A percentile compares a stretch with the other conserved stretches of the same genome.
Evolutionary conservation across 148 eudicot genomes (phyloP).

Genomic region (Cornus controversa): DNA sequence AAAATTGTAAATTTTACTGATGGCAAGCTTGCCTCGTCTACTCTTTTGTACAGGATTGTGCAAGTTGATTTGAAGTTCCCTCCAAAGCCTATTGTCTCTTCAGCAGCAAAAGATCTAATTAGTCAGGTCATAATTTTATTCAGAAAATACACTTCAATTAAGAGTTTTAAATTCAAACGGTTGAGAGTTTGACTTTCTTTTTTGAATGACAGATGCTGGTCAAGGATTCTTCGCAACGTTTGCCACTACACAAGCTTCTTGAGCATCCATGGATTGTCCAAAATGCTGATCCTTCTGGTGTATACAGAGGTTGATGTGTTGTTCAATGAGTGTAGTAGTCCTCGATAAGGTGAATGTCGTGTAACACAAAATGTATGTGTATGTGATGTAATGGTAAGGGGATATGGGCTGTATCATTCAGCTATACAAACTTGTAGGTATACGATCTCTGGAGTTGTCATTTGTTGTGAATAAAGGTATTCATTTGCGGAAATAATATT

Average conservation of each 20-base stretch:
- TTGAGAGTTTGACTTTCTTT: conserved; percentile 3
- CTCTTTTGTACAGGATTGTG: conserved; percentile 53
- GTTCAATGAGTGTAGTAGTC: not conserved
- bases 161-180: not conserved
- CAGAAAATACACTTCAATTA: not conserved
- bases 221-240: conserved; percentile 72
- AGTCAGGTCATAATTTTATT: conserved; percentile 37
- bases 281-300: conserved; percentile 87
- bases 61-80: conserved; percentile 86
- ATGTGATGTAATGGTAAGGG: too few species aligned
- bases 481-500: too few species aligned
- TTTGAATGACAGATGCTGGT: conserved; percentile 77
- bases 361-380: too few species aligned
- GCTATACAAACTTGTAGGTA: too few species aligned
- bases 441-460: too few species aligned
- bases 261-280: conserved; percentile 97
- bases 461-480: too few species aligned
- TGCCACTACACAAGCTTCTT: conserved; percentile 84
- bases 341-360: too few species aligned
- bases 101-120: conserved; percentile 78
- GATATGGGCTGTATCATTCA: too few species aligned
- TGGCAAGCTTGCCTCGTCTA: not conserved
- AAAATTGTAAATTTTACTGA: too few species aligned
- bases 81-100: conserved; percentile 69
- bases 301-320: conserved; percentile 46